These are phyloP conservation scores for Diaporthe aspalathi DNA, from an alignment of 2,329 filamentous ascomycete species.

Conservation along the genomic window DNA sequence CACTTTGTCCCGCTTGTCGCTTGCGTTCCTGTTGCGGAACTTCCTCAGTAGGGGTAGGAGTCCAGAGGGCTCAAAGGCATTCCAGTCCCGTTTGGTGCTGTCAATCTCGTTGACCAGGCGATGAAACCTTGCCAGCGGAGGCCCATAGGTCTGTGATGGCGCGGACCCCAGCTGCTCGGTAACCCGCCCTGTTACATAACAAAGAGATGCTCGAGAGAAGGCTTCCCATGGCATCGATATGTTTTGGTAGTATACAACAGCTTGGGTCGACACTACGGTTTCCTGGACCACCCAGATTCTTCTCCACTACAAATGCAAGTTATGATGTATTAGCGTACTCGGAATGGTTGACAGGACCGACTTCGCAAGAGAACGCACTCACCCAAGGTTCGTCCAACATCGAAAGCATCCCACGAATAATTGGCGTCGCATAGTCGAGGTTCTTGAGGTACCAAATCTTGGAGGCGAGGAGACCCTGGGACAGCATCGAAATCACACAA, in stretches of 20 bases:
- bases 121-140: not conserved
- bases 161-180: constrained; percentile 10
- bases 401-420: not conserved
- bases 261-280: constrained; percentile 11
- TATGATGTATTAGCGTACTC: no score
- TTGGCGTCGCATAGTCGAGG: constrained; percentile 3
- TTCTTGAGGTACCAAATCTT: constrained; percentile 27
- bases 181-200: not conserved
- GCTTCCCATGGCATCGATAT: constrained; percentile 31
- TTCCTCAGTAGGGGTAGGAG: constrained; percentile 18
- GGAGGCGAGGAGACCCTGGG: constrained; percentile 8
- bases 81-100: constrained; percentile 1
- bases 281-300: constrained; percentile 28
- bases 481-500: constrained; percentile 25
- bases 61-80: not conserved
- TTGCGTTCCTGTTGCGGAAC: constrained; percentile 16
- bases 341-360: no score
- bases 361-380: not conserved
- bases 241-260: constrained; percentile 16
- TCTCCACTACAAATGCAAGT: not conserved
- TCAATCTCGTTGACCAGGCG: constrained; percentile 23
- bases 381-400: constrained; percentile 6
- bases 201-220: constrained; percentile 4
- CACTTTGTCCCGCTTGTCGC: constrained; percentile 23
- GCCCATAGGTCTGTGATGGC: constrained; percentile 2